A percentile compares a stretch with the other conserved stretches of the same genome.
These are phyloP conservation scores for Lentinula edodes DNA, from an alignment of 768 basidiomycete species.

Conservation along the genomic window DNA sequence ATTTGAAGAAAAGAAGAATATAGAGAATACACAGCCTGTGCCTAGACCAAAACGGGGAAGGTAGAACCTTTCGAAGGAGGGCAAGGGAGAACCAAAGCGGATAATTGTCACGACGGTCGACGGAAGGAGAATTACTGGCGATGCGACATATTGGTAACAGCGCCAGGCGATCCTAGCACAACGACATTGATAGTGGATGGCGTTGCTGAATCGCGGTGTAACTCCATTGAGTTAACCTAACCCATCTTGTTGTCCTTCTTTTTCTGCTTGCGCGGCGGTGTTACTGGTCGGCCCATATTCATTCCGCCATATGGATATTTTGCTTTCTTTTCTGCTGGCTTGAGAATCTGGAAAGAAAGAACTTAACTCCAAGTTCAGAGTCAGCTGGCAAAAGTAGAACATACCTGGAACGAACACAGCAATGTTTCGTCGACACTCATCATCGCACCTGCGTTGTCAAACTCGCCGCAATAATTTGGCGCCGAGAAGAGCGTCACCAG, in stretches of 20 bases:
- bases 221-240: conserved; percentile 16
- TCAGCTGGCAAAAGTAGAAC: neutral
- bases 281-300: conserved; percentile 84
- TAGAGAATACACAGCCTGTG: conserved; percentile 1
- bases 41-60: conserved; percentile 1
- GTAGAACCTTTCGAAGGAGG: neutral
- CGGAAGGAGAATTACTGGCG: neutral
- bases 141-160: neutral
- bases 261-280: conserved; percentile 96
- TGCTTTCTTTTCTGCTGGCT: conserved; percentile 98
- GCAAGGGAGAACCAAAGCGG: neutral
- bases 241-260: conserved; percentile 84
- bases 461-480: conserved; percentile 93
- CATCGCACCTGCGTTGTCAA: conserved; percentile 99
- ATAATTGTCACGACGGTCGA: neutral
- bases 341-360: conserved; percentile 67
- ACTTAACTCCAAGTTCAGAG: neutral
- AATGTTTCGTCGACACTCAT: conserved; percentile 99
- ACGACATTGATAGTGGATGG: neutral
- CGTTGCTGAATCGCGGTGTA: conserved; percentile 1
- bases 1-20: neutral
- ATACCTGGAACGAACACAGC: conserved; percentile 95
- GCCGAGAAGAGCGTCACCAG: conserved; percentile 96
- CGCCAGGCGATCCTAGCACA: neutral
- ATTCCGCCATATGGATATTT: conserved; percentile 88